Conservation (phyloP, 2,329 filamentous ascomycete species). For the Colletotrichum cordylinicola region DNA sequence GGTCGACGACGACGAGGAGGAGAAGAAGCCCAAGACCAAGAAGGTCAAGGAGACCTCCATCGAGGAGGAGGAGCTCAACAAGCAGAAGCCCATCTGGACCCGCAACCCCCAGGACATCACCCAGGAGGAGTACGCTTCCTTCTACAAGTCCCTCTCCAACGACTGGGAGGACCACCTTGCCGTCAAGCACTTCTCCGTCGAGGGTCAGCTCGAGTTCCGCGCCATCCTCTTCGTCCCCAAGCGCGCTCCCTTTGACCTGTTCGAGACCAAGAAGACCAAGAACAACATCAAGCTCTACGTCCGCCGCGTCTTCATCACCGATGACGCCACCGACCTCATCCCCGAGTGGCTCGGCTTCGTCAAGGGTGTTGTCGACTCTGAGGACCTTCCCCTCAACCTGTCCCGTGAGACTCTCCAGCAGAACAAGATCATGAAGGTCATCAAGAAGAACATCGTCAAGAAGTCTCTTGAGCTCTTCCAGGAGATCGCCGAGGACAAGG, state of each 20-base stretch:
- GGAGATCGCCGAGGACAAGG: slow-evolving; percentile 99
- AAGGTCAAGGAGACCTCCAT: slow-evolving; percentile 99
- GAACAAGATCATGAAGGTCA: slow-evolving; percentile 99
- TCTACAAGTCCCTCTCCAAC: slow-evolving; percentile 99
- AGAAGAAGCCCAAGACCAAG: slow-evolving; percentile 98
- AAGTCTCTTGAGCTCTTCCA: slow-evolving; percentile 99
- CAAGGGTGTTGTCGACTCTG: slow-evolving; percentile 99
- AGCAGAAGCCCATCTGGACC: slow-evolving; percentile 99
- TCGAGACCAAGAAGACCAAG: slow-evolving; percentile 99
- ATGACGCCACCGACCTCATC: slow-evolving; percentile 98
- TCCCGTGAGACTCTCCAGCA: slow-evolving; percentile 99
- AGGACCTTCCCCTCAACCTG: slow-evolving; percentile 98
- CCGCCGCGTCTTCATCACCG: slow-evolving; percentile 99
- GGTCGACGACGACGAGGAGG: slow-evolving; percentile 84
- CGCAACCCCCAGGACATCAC: slow-evolving; percentile 96
- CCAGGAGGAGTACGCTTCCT: slow-evolving; percentile 95
- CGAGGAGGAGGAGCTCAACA: slow-evolving; percentile 99
- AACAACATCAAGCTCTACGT: slow-evolving; percentile 99
- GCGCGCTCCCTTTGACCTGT: slow-evolving; percentile 98
- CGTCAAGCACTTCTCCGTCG: slow-evolving; percentile 99
- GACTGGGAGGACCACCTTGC: slow-evolving; percentile 99
- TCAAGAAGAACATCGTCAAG: slow-evolving; percentile 99
- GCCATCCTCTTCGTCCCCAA: slow-evolving; percentile 99
- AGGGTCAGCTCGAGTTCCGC: slow-evolving; percentile 99
- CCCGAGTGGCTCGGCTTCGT: slow-evolving; percentile 99